Percentiles rank a stretch among this genome's conserved stretches.
Conservation (phyloP, 2,329 filamentous ascomycete species). For the Dactylellina sp. region DNA sequence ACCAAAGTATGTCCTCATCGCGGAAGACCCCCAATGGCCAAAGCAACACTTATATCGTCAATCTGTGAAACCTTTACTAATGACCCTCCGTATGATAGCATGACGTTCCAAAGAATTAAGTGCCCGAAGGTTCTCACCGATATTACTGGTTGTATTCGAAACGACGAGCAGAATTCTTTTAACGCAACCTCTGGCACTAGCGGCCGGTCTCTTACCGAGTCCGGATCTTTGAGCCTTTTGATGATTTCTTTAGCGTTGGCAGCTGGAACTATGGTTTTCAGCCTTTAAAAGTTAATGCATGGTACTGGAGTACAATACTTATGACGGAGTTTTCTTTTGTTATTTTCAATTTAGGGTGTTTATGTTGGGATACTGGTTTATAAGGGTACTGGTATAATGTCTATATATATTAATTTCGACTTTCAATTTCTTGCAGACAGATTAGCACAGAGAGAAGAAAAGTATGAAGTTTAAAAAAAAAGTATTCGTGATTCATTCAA, state of each 20-base stretch:
- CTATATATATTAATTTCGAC: constrained; percentile 22
- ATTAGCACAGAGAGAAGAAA: no score
- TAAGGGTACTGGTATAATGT: constrained; percentile 39
- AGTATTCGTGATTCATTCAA: no score
- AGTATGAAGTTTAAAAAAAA: constrained; percentile 23
- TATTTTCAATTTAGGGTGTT: constrained; percentile 24
- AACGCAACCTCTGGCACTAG: constrained; percentile 23
- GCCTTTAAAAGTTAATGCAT: constrained; percentile 4
- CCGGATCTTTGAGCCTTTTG: constrained; percentile 23
- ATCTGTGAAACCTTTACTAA: constrained; percentile 14
- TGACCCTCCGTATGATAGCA: constrained; percentile 16
- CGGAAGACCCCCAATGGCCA: neutral
- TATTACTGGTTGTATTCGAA: constrained; percentile 48
- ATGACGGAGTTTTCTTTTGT: constrained; percentile 39
- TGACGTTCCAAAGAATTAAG: constrained; percentile 48
- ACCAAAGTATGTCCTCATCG: constrained; percentile 36
- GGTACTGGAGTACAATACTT: neutral
- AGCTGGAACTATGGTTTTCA: constrained; percentile 13
- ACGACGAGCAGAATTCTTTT: constrained; percentile 45
- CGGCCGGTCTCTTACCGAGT: neutral
- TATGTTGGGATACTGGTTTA: constrained; percentile 1
- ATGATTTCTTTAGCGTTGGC: constrained; percentile 20
- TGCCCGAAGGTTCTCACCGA: constrained; percentile 48
- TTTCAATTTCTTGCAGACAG: constrained; percentile 20
- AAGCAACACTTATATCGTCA: neutral